These are phyloP conservation scores for Penicillium sp. DNA, from an alignment of 2,329 filamentous ascomycete genomes.

Conservation along the genomic window DNA sequence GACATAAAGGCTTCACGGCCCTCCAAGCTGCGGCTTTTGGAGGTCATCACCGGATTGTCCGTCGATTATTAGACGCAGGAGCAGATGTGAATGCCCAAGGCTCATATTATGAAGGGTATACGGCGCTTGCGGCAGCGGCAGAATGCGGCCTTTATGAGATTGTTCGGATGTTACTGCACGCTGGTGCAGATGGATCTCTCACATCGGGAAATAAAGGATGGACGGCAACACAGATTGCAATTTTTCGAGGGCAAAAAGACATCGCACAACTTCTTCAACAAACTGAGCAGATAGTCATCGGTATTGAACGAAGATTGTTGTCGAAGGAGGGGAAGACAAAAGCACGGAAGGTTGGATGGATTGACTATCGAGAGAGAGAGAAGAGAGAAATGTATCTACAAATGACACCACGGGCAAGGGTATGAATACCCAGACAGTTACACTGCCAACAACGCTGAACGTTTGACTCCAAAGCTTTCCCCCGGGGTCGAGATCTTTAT, in stretches of 20 bases:
- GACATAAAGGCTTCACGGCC: conserved; percentile 19
- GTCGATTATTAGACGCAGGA: conserved; percentile 20
- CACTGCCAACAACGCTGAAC: no score
- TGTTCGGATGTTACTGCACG: neutral
- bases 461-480: no score
- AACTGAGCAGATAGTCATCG: neutral
- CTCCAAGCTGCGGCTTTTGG: conserved; percentile 24
- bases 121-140: neutral
- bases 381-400: neutral
- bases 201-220: neutral
- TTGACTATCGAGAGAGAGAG: neutral
- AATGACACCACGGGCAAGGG: neutral
- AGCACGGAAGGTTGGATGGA: neutral
- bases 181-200: neutral
- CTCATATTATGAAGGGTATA: neutral
- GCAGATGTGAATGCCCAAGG: conserved; percentile 24
- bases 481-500: no score
- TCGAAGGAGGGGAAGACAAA: neutral
- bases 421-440: no score
- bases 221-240: neutral
- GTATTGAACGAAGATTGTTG: neutral
- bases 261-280: neutral
- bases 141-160: neutral
- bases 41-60: conserved; percentile 18
- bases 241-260: neutral